Conservation (phyloP, 371 early-diverging fungal species). For the Mortierella sp. region DNA sequence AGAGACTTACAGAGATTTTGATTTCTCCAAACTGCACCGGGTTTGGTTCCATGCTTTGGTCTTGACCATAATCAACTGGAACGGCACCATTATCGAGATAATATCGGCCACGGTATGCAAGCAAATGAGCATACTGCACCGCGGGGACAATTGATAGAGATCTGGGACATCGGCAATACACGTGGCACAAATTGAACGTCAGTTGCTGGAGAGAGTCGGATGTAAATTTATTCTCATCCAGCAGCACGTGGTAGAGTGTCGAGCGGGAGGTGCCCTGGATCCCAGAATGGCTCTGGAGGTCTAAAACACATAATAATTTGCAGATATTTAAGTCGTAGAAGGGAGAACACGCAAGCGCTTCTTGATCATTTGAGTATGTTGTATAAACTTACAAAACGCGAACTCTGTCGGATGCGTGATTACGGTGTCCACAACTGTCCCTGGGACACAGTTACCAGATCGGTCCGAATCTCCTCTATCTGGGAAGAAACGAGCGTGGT, state of each 20-base stretch:
- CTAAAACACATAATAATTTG: background rate
- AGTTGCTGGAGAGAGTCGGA: constrained; percentile 69
- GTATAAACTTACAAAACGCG: constrained; percentile 74
- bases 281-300: constrained; percentile 69
- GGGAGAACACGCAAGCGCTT: background rate
- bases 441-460: constrained; percentile 68
- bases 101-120: constrained; percentile 76
- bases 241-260: constrained; percentile 77
- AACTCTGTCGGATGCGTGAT: constrained; percentile 62
- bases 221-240: constrained; percentile 76
- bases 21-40: constrained; percentile 3
- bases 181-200: constrained; percentile 76
- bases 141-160: constrained; percentile 86
- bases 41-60: background rate
- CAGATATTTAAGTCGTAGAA: too few species aligned
- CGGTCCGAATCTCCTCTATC: constrained; percentile 49
- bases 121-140: constrained; percentile 92
- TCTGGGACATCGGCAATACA: constrained; percentile 82
- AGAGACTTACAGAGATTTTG: constrained; percentile 14
- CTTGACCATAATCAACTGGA: background rate
- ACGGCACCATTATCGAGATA: constrained; percentile 20
- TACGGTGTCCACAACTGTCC: constrained; percentile 70
- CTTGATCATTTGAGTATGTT: constrained; percentile 54
- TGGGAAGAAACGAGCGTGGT: constrained; percentile 73
- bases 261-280: constrained; percentile 84